Base-by-base conservation (phyloP, 495 filamentous ascomycete genomes). In the Xeromyces bisporus region DNA sequence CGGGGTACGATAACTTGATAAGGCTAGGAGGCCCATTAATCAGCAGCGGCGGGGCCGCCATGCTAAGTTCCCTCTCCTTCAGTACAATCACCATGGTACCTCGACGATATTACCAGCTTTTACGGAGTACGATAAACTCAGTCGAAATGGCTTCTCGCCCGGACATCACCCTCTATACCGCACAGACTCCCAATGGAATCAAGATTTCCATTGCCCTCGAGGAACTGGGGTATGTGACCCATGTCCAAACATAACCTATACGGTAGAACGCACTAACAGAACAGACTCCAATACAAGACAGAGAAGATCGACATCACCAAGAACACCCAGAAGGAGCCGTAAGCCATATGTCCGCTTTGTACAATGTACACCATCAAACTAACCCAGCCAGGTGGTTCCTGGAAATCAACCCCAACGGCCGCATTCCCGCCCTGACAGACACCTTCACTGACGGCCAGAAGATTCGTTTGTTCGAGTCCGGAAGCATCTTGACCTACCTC, bases 351-450 rank as follows among this genome's bases (percentile, higher is more conserved):
- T 21, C 29, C 21, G 10, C 5, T 31, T 6, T 28, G n/a, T n/a
- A n/a, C 10, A 27, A n/a, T 27, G 25, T 6, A 27, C 9, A n/a
- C 29, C 17, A 32, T 17, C 8, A 20, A 7, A n/a, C 21, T 32
- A 6, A 7, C 6, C 5, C n/a, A 7, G 6, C 18, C 25, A 62
- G 58, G 33, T 91, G 80, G 80, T 94, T 87, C 60, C 67, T 92
- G 24, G 73, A 71, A 23, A 89, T 94, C 53, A 93, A 93, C 56
- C 86, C 86, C 32, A 93, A 94, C 47, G 86, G 86, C 41, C 81
- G 87, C 35, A 92, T 93, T 42, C 86, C 86, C n/a, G 86, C 86
- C 10, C 42, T 94, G 15, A 86, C 79, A 15, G 87, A 93, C 50
- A 72, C 66, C 7, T 71, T 77, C 44, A 42, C 40, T 1, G 77